A percentile compares a stretch with the other conserved stretches of the same genome.
Conservation (phyloP, 768 basidiomycete species). For the Mycena vitilis region DNA sequence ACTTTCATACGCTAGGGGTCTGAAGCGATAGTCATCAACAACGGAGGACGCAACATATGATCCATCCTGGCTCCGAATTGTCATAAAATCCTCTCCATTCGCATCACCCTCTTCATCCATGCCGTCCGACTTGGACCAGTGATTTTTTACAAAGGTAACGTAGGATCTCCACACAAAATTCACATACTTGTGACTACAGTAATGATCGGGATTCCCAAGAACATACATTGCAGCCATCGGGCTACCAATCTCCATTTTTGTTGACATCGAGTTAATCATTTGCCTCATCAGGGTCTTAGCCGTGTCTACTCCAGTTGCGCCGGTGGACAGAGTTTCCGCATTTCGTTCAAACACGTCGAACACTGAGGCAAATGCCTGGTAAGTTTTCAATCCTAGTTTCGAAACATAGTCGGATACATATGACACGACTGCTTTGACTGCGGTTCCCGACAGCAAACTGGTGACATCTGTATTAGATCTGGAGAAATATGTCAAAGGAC, state of each 20-base stretch:
- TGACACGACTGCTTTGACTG: slow-evolving; percentile 3
- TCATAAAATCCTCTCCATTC: background rate
- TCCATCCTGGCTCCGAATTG: background rate
- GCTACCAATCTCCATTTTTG: background rate
- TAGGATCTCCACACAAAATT: too few species aligned
- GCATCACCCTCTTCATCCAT: background rate
- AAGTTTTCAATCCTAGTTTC: slow-evolving; percentile 1
- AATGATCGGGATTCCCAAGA: too few species aligned
- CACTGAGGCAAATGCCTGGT: slow-evolving; percentile 14
- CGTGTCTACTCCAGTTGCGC: too few species aligned
- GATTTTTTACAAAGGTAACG: too few species aligned
- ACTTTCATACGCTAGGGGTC: slow-evolving; percentile 26
- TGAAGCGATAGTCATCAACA: slow-evolving; percentile 39
- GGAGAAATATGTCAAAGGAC: background rate
- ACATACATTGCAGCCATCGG: too few species aligned
- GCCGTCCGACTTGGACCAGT: too few species aligned
- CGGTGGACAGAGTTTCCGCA: slow-evolving; percentile 14
- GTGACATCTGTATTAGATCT: background rate
- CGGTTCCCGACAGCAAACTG: slow-evolving; percentile 6
- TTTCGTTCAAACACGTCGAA: slow-evolving; percentile 31
- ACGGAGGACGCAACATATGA: slow-evolving; percentile 38
- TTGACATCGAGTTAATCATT: too few species aligned
- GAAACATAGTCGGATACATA: slow-evolving; percentile 11
- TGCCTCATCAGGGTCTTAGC: too few species aligned
- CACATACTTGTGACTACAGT: too few species aligned